Percentiles rank a stretch among this genome's conserved stretches.
Evolutionary conservation across 805 yeast genomes (phyloP).

Genomic region (Candida germanica): DNA sequence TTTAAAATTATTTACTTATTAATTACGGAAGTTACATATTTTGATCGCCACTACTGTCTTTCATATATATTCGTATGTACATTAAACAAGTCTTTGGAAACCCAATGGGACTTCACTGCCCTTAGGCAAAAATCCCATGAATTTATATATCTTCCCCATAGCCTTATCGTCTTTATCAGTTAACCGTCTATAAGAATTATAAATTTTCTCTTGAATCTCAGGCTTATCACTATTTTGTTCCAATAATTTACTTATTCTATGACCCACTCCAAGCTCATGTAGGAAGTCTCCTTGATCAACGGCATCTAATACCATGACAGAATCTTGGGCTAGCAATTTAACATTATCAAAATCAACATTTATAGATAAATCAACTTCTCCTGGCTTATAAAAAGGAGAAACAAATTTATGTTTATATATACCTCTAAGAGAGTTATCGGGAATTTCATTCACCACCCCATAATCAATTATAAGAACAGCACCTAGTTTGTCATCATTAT

Average conservation of each 20-base stretch:
- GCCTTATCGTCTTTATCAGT: conserved; percentile 56
- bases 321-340: conserved; percentile 15
- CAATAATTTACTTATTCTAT: conserved; percentile 59
- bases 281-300: conserved; percentile 78
- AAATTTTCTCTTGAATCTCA: conserved; percentile 51
- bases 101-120: conserved; percentile 49
- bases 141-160: conserved; percentile 80
- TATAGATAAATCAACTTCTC: conserved; percentile 75
- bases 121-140: conserved; percentile 57
- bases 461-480: conserved; percentile 76
- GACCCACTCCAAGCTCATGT: conserved; percentile 70
- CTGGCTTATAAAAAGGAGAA: conserved; percentile 72
- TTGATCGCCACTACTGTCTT: too few species aligned
- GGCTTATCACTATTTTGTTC: conserved; percentile 36
- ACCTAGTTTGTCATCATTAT: conserved; percentile 45
- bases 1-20: conserved; percentile 2
- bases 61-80: too few species aligned
- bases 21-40: too few species aligned
- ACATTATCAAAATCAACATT: conserved; percentile 79
- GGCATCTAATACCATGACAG: conserved; percentile 47
- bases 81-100: conserved; percentile 34
- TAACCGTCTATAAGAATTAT: conserved; percentile 57
- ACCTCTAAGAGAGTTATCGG: conserved; percentile 72
- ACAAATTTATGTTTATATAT: conserved; percentile 70
- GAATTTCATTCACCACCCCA: conserved; percentile 61